phyloP scores from a whole-genome alignment of 352 stramenopile genomes.

The Globisporangium spiculum region DNA sequence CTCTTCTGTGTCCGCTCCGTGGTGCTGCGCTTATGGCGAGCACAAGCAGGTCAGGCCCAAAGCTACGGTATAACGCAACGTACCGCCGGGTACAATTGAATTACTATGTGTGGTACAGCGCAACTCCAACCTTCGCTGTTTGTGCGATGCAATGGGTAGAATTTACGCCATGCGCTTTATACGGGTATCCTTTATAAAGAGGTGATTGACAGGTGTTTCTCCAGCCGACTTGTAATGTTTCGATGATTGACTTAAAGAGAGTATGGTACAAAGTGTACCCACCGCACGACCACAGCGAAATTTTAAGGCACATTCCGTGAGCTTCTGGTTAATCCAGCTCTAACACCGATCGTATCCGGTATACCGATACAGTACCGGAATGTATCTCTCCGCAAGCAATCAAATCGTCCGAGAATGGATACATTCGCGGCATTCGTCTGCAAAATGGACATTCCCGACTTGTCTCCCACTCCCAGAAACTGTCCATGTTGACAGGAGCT shows the following conservation, averaged over 20 bases:
- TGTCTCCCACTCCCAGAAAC: too few relatives aligned
- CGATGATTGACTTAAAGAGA: not conserved
- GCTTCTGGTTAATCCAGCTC: not conserved
- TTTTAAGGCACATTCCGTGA: slow-evolving; percentile 1
- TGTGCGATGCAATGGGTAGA: too few relatives aligned
- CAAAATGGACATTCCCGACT: too few relatives aligned
- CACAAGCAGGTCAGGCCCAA: not conserved
- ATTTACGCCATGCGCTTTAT: not conserved
- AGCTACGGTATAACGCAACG: too few relatives aligned
- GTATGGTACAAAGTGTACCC: slow-evolving; percentile 6
- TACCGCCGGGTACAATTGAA: too few relatives aligned
- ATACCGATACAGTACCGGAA: not conserved
- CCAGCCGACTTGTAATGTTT: not conserved
- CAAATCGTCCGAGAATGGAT: too few relatives aligned
- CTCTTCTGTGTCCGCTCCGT: too few relatives aligned
- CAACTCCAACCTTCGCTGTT: too few relatives aligned
- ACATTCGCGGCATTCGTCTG: too few relatives aligned
- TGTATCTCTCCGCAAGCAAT: too few relatives aligned
- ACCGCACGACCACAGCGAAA: slow-evolving; percentile 7
- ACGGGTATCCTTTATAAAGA: not conserved
- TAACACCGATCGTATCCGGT: not conserved
- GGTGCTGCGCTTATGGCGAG: not conserved
- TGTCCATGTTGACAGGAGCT: too few relatives aligned
- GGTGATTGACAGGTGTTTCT: not conserved
- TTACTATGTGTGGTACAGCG: too few relatives aligned